These are phyloP conservation scores for Taphrina flavorubra DNA, from an alignment of 1,139 yeast genomes.

Conservation along the genomic window DNA sequence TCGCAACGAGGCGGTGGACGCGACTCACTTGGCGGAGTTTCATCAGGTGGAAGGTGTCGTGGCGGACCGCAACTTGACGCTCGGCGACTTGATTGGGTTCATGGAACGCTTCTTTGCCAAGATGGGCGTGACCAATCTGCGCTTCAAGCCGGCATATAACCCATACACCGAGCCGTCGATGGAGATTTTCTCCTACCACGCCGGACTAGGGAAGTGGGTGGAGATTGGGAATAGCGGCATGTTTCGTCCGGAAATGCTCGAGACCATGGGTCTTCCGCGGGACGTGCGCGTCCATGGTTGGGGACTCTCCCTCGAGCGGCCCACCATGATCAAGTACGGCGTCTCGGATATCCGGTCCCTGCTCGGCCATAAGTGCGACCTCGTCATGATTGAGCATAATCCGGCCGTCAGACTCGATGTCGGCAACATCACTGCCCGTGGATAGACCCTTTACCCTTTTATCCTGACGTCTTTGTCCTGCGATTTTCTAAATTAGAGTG, in stretches of 20 bases:
- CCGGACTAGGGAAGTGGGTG: slow-evolving; percentile 94
- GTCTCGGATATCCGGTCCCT: slow-evolving; percentile 94
- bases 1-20: slow-evolving; percentile 99
- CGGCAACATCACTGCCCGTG: slow-evolving; percentile 34
- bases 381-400: slow-evolving; percentile 91
- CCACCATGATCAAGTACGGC: slow-evolving; percentile 98
- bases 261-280: slow-evolving; percentile 95
- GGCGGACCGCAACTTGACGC: slow-evolving; percentile 92
- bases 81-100: slow-evolving; percentile 96
- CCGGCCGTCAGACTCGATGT: slow-evolving; percentile 97
- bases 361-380: slow-evolving; percentile 89
- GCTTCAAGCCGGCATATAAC: slow-evolving; percentile 98
- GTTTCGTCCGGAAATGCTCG: slow-evolving; percentile 99
- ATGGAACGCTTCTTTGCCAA: slow-evolving; percentile 96
- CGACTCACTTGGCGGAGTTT: slow-evolving; percentile 99
- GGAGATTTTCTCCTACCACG: slow-evolving; percentile 97
- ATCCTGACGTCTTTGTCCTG: too few relatives aligned
- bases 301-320: slow-evolving; percentile 97
- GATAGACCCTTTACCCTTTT: too few relatives aligned
- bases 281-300: slow-evolving; percentile 94
- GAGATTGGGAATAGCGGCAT: slow-evolving; percentile 99
- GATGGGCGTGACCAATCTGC: slow-evolving; percentile 86
- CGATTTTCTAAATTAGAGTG: too few relatives aligned
- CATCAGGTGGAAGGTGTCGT: slow-evolving; percentile 99
- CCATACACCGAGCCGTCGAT: slow-evolving; percentile 99